Base-by-base conservation (phyloP, 768 basidiomycete genomes). In the Fibroporia radiculosa region DNA sequence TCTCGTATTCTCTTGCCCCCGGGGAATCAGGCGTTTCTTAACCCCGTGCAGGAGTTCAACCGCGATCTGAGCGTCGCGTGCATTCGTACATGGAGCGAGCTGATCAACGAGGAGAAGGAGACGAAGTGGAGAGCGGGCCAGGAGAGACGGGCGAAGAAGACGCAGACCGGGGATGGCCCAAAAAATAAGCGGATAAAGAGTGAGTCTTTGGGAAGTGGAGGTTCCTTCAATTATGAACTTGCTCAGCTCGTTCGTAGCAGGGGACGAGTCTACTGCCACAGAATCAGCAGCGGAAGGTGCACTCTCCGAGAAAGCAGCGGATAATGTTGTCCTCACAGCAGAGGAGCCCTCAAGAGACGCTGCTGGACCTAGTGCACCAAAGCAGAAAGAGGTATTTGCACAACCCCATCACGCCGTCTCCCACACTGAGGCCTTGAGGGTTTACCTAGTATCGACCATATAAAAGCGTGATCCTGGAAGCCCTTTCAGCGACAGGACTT, bases 1-100 rank as follows among this genome's bases (percentile, higher is more conserved):
- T 77, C 87, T 0, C 79, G 77, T 57, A 86, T 97, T 58, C 73
- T 96, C 44, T 70, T 93, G 19, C 78, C 82, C 4, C 71, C 75
- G 36, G 66, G 66, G 43, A 86, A 90, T 50, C 84, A 87, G 46
- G 90, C 93, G 2, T 99, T 99, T 63, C 66, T 98, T 48, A 99
- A 99, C 60, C 95, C 96, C 5, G 84, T 97, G 11, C 96, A 99
- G 60, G 91, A 99, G 63, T 99, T 96, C 72, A 99, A 99, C 66
- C 75, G 96, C 29, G 96, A 99, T 65, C 63, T 90, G 36, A 92
- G 88, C 51, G 82, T 97, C 33, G 90, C 92, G 18, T 86, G 85
- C 52, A 97, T 99, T 45, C 73, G 81, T 24, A 78, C 82, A 3
- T 99, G 92, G 92, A 84, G 86, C 48, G 85, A 93, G 56, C 69